Base-by-base conservation (phyloP, 805 yeast species). In the Barnettozyma pratensis region DNA sequence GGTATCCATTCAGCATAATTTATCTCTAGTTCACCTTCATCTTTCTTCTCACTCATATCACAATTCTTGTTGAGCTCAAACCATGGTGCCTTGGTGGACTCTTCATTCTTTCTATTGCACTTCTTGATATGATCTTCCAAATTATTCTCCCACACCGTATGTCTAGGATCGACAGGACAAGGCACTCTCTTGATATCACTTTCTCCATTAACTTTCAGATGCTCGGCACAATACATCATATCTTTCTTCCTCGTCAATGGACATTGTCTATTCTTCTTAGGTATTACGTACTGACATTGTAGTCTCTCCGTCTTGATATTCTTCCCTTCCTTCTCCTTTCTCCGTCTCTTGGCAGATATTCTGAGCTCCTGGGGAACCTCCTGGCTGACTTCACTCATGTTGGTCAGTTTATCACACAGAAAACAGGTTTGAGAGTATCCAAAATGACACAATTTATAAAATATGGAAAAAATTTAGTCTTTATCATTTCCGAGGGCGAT, bases 111-210 rank as follows among this genome's bases (percentile, higher is more conserved):
- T 41, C 66, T 74, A 53, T 76, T 79, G 62, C 97, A 89, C 59
- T 79, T 81, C 48, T 66, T 69, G 44, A 82, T 45, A 64, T 89
- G 97, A 14, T 58, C 64, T 5, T 69, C 62, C 39, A 87, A 61
- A 45, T 77, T 80, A 39, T 72, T 70, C 42, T 71, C 71, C 88
- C 87, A 84, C 0, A 89, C 80, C 1, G 83, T 76, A 62, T 89
- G 97, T 3, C 78, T 74, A 2, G 84, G 80, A 63, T 88, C 96
- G 30, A 83, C 60, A 0, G 96, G 89, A 66, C 97, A 89, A 6
- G 82, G 79, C 0, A 89, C 74, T 48, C 96, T 66, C 39, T 43
- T 38, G 8, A 42, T 41, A 6, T 60, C 60, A 30, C 61, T 64
- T 29, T 49, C 63, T 41, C 53, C 57, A 10, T 43, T 50, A 42